These are phyloP conservation scores for Fusarium subtropicale DNA, from an alignment of 2,329 filamentous ascomycete species.

Conservation along the genomic window DNA sequence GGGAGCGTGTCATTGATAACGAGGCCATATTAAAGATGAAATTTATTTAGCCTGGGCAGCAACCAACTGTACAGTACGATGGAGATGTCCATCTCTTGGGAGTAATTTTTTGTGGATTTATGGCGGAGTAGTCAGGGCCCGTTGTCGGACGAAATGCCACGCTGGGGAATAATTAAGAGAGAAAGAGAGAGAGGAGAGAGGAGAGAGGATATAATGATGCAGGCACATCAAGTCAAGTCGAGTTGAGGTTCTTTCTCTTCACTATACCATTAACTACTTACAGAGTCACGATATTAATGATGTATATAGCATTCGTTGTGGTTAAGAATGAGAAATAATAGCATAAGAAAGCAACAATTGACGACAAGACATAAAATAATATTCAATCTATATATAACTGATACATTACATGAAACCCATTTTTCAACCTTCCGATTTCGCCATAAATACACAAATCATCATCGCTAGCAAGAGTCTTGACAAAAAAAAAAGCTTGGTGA, in stretches of 20 bases:
- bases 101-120: conserved; percentile 30
- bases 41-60: background rate
- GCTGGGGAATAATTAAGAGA: background rate
- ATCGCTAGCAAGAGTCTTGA: background rate
- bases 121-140: conserved; percentile 20
- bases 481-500: background rate
- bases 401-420: background rate
- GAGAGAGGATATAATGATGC: conserved; percentile 7
- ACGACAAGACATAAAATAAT: background rate
- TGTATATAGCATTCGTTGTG: conserved; percentile 5
- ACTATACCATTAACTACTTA: conserved; percentile 25
- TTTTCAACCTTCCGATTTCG: background rate
- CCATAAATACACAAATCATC: background rate
- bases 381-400: background rate
- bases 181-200: background rate
- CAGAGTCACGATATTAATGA: conserved; percentile 31
- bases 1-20: conserved; percentile 52
- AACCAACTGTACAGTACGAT: background rate
- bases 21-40: conserved; percentile 49
- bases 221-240: conserved; percentile 13
- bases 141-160: conserved; percentile 13
- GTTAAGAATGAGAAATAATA: background rate
- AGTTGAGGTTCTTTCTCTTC: conserved; percentile 9
- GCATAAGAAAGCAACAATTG: background rate
- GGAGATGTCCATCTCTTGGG: conserved; percentile 10